Evolutionary conservation across 2,329 filamentous ascomycete species (phyloP).

Genomic region (Hyphodiscus sp.): DNA sequence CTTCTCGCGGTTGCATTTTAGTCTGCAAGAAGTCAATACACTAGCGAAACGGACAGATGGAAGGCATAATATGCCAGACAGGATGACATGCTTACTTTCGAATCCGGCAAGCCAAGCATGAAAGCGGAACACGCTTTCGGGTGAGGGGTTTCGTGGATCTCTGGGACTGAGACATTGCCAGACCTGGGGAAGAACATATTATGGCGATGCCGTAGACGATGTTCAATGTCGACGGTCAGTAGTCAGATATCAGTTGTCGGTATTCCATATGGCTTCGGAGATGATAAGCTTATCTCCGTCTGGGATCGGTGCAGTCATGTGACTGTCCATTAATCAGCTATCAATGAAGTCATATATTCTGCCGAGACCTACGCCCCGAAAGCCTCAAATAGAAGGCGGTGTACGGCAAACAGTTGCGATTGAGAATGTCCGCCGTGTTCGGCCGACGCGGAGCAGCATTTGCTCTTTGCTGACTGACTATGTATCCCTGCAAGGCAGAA

Average conservation of each 20-base stretch:
- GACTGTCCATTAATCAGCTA: no score
- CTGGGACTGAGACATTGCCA: background rate
- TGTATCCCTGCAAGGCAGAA: background rate
- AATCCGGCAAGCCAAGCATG: conserved; percentile 14
- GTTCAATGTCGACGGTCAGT: no score
- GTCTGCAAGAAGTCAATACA: conserved; percentile 10
- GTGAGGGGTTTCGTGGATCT: conserved; percentile 13
- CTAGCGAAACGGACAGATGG: background rate
- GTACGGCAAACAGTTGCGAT: background rate
- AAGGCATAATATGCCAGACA: background rate
- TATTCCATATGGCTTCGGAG: no score
- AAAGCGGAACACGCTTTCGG: conserved; percentile 13
- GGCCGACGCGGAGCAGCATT: background rate
- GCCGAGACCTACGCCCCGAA: background rate
- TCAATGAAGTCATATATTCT: no score
- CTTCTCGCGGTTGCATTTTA: conserved; percentile 46
- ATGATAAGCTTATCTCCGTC: no score
- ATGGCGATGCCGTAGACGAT: no score
- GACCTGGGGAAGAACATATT: no score
- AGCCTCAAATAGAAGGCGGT: background rate
- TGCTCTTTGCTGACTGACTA: no score
- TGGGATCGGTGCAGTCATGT: no score
- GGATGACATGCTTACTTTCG: conserved; percentile 14
- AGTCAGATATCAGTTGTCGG: no score
- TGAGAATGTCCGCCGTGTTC: background rate